Evolutionary conservation across 306 rosid species (phyloP), one percentile per base, ranked within the genome.

Genomic region (Quercus mongolica): DNA sequence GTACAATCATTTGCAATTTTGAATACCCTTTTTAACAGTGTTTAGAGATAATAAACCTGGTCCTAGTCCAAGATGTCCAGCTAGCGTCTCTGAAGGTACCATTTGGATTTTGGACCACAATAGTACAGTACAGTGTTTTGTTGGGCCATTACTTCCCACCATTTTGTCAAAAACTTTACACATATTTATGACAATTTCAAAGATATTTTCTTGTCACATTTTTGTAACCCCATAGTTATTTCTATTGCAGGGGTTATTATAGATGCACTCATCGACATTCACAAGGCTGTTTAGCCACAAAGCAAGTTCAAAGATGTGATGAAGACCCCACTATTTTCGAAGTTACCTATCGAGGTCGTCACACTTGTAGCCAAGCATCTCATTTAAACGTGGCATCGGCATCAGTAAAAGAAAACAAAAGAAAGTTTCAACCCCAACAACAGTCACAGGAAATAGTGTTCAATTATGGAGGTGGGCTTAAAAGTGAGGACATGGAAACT

Each of bases 241-340:
- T 76, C 30, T 20, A 28, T 79, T 91, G 85, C 93, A 94, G 98
- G 70, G 87, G 91, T 67, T 94, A 94, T 72, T 94, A 81, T 54
- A 88, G 98, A 89, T 94, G 98, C 82, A 88, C 97, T 25, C 91
- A 92, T 81, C 84, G 88, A 54, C 30, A 82, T 62, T 58, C 71
- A 63, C 91, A 85, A 83, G 97, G 94, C 1, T 94, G 98, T 82
- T 76, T 78, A 30, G 98, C 98, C n/a, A 92, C 94, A 65, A 94
- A 92, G 73, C 97, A 88, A 85, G 97, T 94, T 69, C 98, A 94
- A 46, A 94, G 71, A 72, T 89, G 90, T 70, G 94, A 94, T 75
- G 64, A 78, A 26, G 94, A 92, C 65, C 79, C 91, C 81, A 74
- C 80, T 33, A 20, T 84, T 35, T 46, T 25, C 11, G 84, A 88